Conservation (phyloP, 305 asterid genomes). For the Fraxinus platypoda region DNA sequence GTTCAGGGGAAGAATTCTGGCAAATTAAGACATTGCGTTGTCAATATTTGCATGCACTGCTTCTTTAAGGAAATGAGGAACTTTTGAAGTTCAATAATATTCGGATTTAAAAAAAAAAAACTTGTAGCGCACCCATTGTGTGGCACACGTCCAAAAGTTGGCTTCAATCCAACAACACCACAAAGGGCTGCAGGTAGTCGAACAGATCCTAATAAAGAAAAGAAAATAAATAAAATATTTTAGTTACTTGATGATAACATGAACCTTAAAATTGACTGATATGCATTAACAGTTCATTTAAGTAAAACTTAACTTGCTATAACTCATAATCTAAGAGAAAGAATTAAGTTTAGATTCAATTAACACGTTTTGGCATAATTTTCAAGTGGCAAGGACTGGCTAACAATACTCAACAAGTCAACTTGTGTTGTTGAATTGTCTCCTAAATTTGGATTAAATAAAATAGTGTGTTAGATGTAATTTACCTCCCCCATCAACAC, state of each 20-base stretch:
- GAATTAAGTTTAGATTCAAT: neutral
- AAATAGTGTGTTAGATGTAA: neutral
- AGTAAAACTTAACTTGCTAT: neutral
- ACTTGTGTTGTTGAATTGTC: neutral
- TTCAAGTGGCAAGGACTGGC: neutral
- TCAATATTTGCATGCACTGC: neutral
- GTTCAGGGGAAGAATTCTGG: slow-evolving; percentile 82
- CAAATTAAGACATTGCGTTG: slow-evolving; percentile 7
- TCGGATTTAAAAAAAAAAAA: neutral
- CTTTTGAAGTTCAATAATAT: neutral
- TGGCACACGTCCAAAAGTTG: slow-evolving; percentile 76
- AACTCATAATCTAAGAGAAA: neutral
- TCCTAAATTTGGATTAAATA: neutral
- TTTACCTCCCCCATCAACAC: slow-evolving; percentile 96
- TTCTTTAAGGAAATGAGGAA: neutral
- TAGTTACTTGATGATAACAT: neutral
- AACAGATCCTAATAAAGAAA: slow-evolving; percentile 63
- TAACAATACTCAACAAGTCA: neutral
- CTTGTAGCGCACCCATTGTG: slow-evolving; percentile 53
- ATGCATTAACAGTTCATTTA: neutral
- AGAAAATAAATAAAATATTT: neutral
- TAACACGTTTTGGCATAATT: neutral
- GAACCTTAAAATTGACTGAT: neutral
- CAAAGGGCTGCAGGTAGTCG: slow-evolving; percentile 95
- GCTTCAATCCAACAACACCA: slow-evolving; percentile 93